These are phyloP conservation scores for Selaginella tamariscina DNA, from an alignment of 75 land plant genomes.

Conservation along the genomic window DNA sequence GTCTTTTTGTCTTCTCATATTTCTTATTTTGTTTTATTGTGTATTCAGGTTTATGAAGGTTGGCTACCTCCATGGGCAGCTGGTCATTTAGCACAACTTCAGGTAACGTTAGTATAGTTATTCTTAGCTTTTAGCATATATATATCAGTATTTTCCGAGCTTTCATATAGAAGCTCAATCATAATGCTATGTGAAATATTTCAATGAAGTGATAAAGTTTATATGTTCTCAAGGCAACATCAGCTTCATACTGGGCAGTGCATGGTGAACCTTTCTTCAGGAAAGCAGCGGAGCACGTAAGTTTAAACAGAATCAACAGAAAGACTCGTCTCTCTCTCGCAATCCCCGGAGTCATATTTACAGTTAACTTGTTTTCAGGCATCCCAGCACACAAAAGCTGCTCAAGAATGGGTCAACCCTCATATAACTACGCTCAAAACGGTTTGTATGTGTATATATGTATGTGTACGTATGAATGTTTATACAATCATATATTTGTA, in stretches of 20 bases:
- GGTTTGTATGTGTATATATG: not conserved
- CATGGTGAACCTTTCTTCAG: not conserved
- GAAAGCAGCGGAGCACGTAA: slow-evolving; percentile 1
- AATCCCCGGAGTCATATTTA: not conserved
- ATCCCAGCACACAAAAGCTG: not conserved
- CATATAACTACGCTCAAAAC: not conserved
- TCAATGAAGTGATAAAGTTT: not conserved
- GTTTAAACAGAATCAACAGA: not conserved
- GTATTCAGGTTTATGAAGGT: not conserved
- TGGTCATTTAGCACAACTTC: not conserved
- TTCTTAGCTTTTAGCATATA: no score
- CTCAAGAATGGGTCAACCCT: not conserved
- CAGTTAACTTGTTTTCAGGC: not conserved
- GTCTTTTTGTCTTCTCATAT: no score
- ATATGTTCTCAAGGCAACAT: not conserved
- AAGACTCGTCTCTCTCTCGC: not conserved
- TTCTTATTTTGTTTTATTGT: not conserved
- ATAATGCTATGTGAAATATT: no score
- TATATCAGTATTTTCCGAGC: no score
- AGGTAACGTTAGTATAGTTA: no score
- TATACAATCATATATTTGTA: not conserved
- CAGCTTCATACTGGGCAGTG: not conserved
- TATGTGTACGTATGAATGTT: not conserved
- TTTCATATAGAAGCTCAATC: no score
- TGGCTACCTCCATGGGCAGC: not conserved